Evolutionary conservation across 768 basidiomycete species (phyloP), one percentile per base, ranked within the genome.

Genomic region (Porphyrellus cyaneotinctus): DNA sequence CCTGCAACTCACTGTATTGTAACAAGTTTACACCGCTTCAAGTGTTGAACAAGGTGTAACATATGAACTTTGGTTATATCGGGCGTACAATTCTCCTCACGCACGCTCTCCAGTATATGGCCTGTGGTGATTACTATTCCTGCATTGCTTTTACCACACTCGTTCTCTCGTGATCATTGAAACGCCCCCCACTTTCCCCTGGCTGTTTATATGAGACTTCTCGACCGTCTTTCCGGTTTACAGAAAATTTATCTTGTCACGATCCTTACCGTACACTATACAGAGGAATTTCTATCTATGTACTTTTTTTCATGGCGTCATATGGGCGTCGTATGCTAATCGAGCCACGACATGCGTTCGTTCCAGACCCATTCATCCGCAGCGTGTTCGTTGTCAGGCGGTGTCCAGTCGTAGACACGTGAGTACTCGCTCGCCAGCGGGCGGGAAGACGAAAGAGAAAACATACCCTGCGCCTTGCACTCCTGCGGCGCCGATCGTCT

Each of bases 1-100:
- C 75, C 64, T 31, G 58, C 77, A 78, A 65, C 80, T 80, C 83
- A 87, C 78, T 89, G 88, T 90, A 89, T 85, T 89, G 87, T 90
- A 89, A 77, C 82, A 86, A 67, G 65, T 60, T 72, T 67, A 58
- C 61, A 70, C 72, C 64, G 72, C 67, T 76, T 78, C 75, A 75
- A 76, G 73, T 79, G 78, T 80, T 79, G 75, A 79, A 79, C 75
- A 71, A 75, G 74, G 73, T 77, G 73, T 75, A 74, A 68, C 64
- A 68, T 63, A 61, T 65, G 75, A 75, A 79, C 74, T 72, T 70
- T 73, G 75, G 68, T 72, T 70, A 71, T 70, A 52, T 61, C 53
- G 59, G 58, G 65, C 53, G 50, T 59, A 43, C 51, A 79, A 46
- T 53, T 46, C 50, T 36, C 51, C 35, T 36, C 51, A 58, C 47